Percentiles rank a stretch among this genome's conserved stretches.
Evolutionary conservation across 2,329 filamentous ascomycete genomes (phyloP).

Genomic region (Coniochaeta ligniaria): DNA sequence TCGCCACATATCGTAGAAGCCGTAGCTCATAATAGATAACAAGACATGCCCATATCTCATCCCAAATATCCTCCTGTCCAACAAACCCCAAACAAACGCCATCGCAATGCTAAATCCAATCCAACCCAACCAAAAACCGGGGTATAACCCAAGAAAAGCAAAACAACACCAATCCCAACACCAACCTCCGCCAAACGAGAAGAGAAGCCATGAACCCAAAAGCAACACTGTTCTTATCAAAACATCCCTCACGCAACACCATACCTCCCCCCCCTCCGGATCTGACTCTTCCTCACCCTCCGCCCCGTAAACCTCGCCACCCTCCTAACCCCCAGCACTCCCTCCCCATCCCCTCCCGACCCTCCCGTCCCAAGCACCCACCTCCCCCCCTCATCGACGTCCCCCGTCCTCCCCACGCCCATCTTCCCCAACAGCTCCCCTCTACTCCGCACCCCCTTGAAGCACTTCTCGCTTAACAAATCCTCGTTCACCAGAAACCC

Average conservation of each 20-base stretch:
- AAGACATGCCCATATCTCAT: not conserved
- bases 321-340: conserved; percentile 34
- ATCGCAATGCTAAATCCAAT: not conserved
- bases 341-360: conserved; percentile 18
- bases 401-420: conserved; percentile 35
- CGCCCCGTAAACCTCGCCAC: conserved; percentile 37
- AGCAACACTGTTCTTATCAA: not conserved
- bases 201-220: not conserved
- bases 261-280: conserved; percentile 10
- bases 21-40: not conserved
- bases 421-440: conserved; percentile 63
- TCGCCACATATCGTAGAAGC: not conserved
- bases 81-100: not conserved
- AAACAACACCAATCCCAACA: not conserved
- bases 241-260: not conserved
- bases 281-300: conserved; percentile 19
- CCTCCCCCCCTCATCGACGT: conserved; percentile 35
- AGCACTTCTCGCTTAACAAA: conserved; percentile 64
- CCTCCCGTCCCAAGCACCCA: conserved; percentile 45
- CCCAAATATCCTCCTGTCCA: not conserved
- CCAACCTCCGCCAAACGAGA: not conserved
- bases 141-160: not conserved
- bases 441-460: conserved; percentile 59
- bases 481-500: conserved; percentile 70
- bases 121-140: not conserved